Evolutionary conservation across 495 filamentous ascomycete species (phyloP).

Genomic region (Penicillium longicatenatum): DNA sequence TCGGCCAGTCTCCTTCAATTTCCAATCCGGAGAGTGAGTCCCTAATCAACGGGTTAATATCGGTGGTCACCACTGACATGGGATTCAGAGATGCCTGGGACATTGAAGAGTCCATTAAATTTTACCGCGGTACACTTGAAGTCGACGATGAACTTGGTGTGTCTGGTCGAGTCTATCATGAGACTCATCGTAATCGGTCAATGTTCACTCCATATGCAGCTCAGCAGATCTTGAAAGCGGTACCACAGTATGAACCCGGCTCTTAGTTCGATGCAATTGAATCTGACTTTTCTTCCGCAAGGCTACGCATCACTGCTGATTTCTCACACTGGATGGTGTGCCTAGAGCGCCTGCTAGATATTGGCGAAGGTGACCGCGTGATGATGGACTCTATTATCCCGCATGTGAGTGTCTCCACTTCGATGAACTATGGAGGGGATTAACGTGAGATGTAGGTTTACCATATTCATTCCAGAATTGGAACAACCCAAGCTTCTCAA

Average conservation of each 20-base stretch:
- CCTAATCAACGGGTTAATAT: too few relatives aligned
- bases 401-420: slow-evolving; percentile 29
- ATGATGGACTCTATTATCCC: slow-evolving; percentile 27
- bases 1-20: slow-evolving; percentile 23
- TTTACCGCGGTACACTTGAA: slow-evolving; percentile 23
- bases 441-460: slow-evolving; percentile 16
- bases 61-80: too few relatives aligned
- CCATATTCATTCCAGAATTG: slow-evolving; percentile 34
- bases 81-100: slow-evolving; percentile 26
- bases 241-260: slow-evolving; percentile 21
- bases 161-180: slow-evolving; percentile 26
- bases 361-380: slow-evolving; percentile 25
- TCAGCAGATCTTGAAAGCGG: slow-evolving; percentile 18
- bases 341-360: slow-evolving; percentile 27
- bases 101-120: slow-evolving; percentile 29
- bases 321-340: slow-evolving; percentile 34
- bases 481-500: slow-evolving; percentile 35
- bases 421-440: too few relatives aligned
- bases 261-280: not conserved
- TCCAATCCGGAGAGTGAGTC: slow-evolving; percentile 29
- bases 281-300: not conserved
- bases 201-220: slow-evolving; percentile 29
- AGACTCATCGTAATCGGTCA: slow-evolving; percentile 33
- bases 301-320: slow-evolving; percentile 29
- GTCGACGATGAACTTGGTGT: slow-evolving; percentile 29